These are phyloP conservation scores for bread wheat (Triticum aestivum) DNA, from an alignment of 176 grass and related monocot species.

Conservation along the genomic window IWGSC_CS_RefSeq_v2.1 NC_057796.1:319766929-319767428, in stretches of 20 bases:
- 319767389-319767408: not conserved
- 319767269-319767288: not conserved
- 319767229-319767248: not conserved
- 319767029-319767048: not conserved
- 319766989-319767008: not conserved
- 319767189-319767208: not conserved
- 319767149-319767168: not conserved
- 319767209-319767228: slow-evolving; percentile 2
- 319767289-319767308: not conserved
- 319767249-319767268: not conserved
- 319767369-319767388: not conserved
- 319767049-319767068: not conserved
- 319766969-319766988: not conserved
- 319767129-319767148: not conserved
- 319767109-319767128: not conserved
- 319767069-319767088: not conserved
- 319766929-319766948: slow-evolving; percentile 8
- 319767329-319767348: not conserved
- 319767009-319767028: not conserved
- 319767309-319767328: not conserved
- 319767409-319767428: not conserved
- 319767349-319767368: not conserved
- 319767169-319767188: not conserved
- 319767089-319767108: not conserved
- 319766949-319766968: not conserved